Conservation (phyloP, 768 basidiomycete species). For the Boletellus sp. region DNA sequence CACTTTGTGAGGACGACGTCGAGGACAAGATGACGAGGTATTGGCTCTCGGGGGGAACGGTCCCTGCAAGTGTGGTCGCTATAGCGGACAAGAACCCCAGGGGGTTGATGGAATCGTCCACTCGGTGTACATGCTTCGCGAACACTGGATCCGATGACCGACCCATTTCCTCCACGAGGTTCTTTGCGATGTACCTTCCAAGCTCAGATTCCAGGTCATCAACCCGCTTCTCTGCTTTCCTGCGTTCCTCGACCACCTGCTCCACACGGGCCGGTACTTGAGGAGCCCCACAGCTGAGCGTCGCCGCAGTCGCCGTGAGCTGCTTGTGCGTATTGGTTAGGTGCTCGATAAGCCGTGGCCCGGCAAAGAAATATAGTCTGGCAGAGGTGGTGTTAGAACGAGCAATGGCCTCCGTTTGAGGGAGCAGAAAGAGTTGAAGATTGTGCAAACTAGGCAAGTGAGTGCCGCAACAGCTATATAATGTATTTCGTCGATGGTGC, state of each 20-base stretch:
- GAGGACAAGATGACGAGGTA: constrained; percentile 59
- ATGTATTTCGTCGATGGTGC: neutral
- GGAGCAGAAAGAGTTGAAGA: constrained; percentile 67
- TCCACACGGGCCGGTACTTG: constrained; percentile 66
- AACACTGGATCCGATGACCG: constrained; percentile 29
- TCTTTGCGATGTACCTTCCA: constrained; percentile 45
- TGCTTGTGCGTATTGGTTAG: constrained; percentile 54
- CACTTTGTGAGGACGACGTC: constrained; percentile 54
- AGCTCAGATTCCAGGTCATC: constrained; percentile 68
- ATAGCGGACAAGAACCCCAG: constrained; percentile 60
- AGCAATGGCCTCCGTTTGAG: constrained; percentile 63
- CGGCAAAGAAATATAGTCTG: constrained; percentile 80
- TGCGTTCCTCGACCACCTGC: constrained; percentile 65
- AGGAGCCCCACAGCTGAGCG: constrained; percentile 63
- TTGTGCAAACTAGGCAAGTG: constrained; percentile 77
- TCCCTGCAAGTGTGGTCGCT: constrained; percentile 42
- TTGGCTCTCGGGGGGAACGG: constrained; percentile 17
- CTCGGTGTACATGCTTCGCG: constrained; percentile 52
- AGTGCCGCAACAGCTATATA: constrained; percentile 71
- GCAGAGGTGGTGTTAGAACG: constrained; percentile 60
- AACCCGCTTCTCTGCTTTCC: constrained; percentile 61
- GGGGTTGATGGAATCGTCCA: constrained; percentile 56
- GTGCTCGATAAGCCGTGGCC: constrained; percentile 67
- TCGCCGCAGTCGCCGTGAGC: constrained; percentile 53
- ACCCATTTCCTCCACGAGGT: constrained; percentile 37